phyloP scores from a whole-genome alignment of 73 alveolate genomes.

The Uronychia setigera region DNA sequence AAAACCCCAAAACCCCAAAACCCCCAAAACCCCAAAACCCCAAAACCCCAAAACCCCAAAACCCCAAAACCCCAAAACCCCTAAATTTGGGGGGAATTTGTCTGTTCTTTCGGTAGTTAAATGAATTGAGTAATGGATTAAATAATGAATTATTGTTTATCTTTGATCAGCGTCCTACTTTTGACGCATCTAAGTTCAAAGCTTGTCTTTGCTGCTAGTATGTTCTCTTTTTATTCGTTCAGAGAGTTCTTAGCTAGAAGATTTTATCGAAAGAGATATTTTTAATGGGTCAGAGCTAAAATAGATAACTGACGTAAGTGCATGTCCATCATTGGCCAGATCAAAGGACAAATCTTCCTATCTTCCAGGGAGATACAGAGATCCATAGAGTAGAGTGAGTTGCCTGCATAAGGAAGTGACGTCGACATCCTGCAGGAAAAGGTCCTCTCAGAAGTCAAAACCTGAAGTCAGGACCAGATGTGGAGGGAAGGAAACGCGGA shows the following conservation, averaged over 20 bases:
- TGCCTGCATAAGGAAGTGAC: not conserved
- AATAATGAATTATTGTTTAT: too few species aligned
- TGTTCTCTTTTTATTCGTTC: too few species aligned
- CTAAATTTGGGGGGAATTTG: too few species aligned
- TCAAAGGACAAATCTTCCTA: not conserved
- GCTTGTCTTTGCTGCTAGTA: too few species aligned
- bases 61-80: too few species aligned
- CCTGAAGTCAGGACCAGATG: not conserved
- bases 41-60: too few species aligned
- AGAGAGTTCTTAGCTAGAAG: not conserved
- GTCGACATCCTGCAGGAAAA: not conserved
- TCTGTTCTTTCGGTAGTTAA: too few species aligned
- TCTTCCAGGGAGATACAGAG: not conserved
- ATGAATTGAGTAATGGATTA: too few species aligned
- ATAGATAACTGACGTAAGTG: not conserved
- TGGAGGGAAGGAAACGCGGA: not conserved
- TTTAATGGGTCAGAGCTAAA: not conserved
- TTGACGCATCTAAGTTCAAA: too few species aligned
- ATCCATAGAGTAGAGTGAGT: not conserved
- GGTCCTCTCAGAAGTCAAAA: not conserved
- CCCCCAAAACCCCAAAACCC: too few species aligned
- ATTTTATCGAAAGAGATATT: not conserved
- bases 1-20: too few species aligned
- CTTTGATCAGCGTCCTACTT: too few species aligned
- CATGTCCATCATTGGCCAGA: not conserved